These are phyloP conservation scores for Nitzschia inconspicua DNA, from an alignment of 108 stramenopile genomes.

Conservation along the genomic window DNA sequence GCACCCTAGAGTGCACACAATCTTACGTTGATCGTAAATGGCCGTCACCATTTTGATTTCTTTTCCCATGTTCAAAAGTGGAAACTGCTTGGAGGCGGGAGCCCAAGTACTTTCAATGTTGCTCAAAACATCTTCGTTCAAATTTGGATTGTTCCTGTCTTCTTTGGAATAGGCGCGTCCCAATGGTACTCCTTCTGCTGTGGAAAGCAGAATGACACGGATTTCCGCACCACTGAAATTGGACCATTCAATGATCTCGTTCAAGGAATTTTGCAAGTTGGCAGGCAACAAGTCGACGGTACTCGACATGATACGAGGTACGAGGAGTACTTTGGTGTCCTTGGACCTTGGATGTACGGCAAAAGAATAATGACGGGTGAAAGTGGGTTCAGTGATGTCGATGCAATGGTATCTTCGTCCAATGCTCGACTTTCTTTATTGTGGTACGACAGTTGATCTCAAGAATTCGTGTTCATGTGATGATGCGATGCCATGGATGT, in stretches of 20 bases:
- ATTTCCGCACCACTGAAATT: constrained; percentile 37
- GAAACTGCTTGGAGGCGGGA: constrained; percentile 53
- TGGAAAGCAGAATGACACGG: constrained; percentile 43
- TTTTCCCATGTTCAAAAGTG: constrained; percentile 49
- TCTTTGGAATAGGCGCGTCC: constrained; percentile 35
- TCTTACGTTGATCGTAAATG: constrained; percentile 46
- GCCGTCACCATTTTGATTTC: constrained; percentile 47
- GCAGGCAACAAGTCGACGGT: constrained; percentile 37
- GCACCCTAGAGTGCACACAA: too few relatives aligned
- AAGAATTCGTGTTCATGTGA: too few relatives aligned
- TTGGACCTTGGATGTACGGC: too few relatives aligned
- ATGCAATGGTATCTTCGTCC: too few relatives aligned
- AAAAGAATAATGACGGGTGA: too few relatives aligned
- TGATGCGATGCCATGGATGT: too few relatives aligned
- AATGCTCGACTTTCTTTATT: too few relatives aligned
- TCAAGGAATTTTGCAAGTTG: constrained; percentile 37
- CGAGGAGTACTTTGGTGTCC: neutral
- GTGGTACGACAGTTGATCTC: too few relatives aligned
- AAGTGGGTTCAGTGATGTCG: too few relatives aligned
- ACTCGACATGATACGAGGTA: constrained; percentile 27
- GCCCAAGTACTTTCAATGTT: constrained; percentile 53
- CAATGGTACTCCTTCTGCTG: constrained; percentile 55
- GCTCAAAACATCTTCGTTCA: constrained; percentile 42
- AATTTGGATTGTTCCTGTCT: constrained; percentile 5
- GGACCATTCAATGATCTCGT: constrained; percentile 30